A percentile compares a stretch with the other conserved stretches of the same genome.
These are phyloP conservation scores for Cardamine resedifolia DNA, from an alignment of 345 rosid species.

Conservation along the genomic window DNA sequence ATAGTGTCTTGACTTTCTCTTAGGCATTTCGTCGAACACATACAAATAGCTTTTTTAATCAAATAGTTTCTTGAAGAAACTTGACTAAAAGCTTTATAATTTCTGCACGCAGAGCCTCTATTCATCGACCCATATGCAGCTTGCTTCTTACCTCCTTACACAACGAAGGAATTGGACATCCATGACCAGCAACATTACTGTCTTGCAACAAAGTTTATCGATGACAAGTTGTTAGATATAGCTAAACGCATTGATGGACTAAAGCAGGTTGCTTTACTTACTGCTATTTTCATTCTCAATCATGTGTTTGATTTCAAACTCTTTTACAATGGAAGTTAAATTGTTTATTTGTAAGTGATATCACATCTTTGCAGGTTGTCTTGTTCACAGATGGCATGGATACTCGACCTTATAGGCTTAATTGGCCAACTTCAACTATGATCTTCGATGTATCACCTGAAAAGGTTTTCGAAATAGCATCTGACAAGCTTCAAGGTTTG, in stretches of 20 bases:
- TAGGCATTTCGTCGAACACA: slow-evolving; percentile 25
- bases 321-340: not conserved
- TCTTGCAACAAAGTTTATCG: slow-evolving; percentile 79
- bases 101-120: slow-evolving; percentile 64
- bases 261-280: slow-evolving; percentile 64
- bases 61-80: not conserved
- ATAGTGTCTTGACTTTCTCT: not conserved
- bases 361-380: slow-evolving; percentile 63
- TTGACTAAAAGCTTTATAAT: slow-evolving; percentile 8
- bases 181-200: slow-evolving; percentile 48
- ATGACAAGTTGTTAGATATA: slow-evolving; percentile 65
- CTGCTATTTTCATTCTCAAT: not conserved
- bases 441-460: slow-evolving; percentile 79
- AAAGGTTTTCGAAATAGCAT: slow-evolving; percentile 53
- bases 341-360: slow-evolving; percentile 3
- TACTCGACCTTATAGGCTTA: slow-evolving; percentile 88
- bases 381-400: slow-evolving; percentile 91
- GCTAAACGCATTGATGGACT: slow-evolving; percentile 65
- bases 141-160: slow-evolving; percentile 60
- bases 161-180: slow-evolving; percentile 48
- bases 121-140: slow-evolving; percentile 83
- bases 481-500: slow-evolving; percentile 68
- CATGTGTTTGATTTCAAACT: not conserved
- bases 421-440: slow-evolving; percentile 82
- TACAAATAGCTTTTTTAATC: slow-evolving; percentile 3